These are phyloP conservation scores for Davidsoniella virescens DNA, from an alignment of 2,329 filamentous ascomycete species.

Conservation along the genomic window DNA sequence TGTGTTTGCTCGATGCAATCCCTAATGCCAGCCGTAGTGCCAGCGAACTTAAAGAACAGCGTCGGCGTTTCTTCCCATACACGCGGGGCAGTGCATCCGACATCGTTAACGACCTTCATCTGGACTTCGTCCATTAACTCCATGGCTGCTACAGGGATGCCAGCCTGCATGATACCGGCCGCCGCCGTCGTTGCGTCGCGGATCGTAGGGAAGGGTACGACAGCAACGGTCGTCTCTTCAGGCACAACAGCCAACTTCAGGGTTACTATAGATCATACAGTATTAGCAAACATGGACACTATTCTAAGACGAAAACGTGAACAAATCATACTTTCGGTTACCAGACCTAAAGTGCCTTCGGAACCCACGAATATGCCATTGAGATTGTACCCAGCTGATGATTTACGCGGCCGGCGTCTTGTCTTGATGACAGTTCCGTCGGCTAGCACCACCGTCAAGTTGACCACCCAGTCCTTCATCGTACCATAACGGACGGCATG, in stretches of 20 bases:
- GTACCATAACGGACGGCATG: conserved; percentile 70
- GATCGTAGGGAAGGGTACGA: conserved; percentile 64
- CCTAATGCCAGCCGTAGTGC: conserved; percentile 58
- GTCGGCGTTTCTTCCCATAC: conserved; percentile 64
- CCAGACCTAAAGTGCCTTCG: conserved; percentile 65
- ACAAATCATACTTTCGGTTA: conserved; percentile 45
- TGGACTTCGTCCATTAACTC: conserved; percentile 83
- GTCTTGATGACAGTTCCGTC: conserved; percentile 71
- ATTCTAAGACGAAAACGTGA: background rate
- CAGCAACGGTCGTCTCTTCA: conserved; percentile 59
- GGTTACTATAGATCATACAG: conserved; percentile 33
- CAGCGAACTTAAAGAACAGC: conserved; percentile 74
- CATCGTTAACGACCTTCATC: conserved; percentile 67
- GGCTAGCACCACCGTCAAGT: conserved; percentile 63
- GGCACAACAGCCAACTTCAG: conserved; percentile 65
- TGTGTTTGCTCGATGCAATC: conserved; percentile 61
- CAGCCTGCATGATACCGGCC: conserved; percentile 58
- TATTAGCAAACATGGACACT: background rate
- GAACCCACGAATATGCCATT: conserved; percentile 67
- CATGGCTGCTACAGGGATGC: conserved; percentile 59
- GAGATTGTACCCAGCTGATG: conserved; percentile 69
- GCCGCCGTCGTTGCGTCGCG: conserved; percentile 60
- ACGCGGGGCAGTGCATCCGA: conserved; percentile 49
- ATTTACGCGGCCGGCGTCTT: conserved; percentile 59
- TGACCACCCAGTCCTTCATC: conserved; percentile 80